These are phyloP conservation scores for Leishmania lainsoni DNA, from an alignment of 208 protist genomes.

Conservation along the genomic window DNA sequence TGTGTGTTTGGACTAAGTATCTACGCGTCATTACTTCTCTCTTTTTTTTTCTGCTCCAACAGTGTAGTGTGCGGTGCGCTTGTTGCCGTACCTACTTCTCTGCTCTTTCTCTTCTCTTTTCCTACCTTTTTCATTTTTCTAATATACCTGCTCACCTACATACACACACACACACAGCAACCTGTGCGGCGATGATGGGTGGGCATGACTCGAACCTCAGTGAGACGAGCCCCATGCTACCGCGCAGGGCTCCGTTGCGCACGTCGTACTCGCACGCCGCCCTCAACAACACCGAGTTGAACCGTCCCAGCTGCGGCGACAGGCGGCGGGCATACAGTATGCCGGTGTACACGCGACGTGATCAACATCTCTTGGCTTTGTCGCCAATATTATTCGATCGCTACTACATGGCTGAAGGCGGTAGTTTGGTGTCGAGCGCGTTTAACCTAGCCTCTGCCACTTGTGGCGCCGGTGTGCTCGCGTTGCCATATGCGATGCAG, in stretches of 20 bases:
- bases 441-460: constrained; percentile 86
- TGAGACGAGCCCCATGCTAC: constrained; percentile 38
- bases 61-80: background rate
- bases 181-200: background rate
- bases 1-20: too few species aligned
- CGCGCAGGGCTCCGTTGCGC: constrained; percentile 12
- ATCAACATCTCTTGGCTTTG: constrained; percentile 31
- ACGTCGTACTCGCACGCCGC: constrained; percentile 40
- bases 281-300: constrained; percentile 1
- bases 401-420: constrained; percentile 59
- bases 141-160: background rate
- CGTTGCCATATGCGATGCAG: constrained; percentile 75
- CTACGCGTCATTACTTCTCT: background rate
- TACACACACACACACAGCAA: background rate
- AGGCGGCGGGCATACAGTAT: constrained; percentile 39
- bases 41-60: background rate
- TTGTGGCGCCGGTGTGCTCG: constrained; percentile 71
- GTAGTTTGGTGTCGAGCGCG: constrained; percentile 62
- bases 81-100: background rate
- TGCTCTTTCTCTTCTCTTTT: background rate
- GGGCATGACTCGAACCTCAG: background rate
- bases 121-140: background rate
- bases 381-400: constrained; percentile 55
- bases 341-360: constrained; percentile 31
- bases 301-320: constrained; percentile 1